Conservation (phyloP, 345 rosid genomes). For the Populus davidiana region DNA sequence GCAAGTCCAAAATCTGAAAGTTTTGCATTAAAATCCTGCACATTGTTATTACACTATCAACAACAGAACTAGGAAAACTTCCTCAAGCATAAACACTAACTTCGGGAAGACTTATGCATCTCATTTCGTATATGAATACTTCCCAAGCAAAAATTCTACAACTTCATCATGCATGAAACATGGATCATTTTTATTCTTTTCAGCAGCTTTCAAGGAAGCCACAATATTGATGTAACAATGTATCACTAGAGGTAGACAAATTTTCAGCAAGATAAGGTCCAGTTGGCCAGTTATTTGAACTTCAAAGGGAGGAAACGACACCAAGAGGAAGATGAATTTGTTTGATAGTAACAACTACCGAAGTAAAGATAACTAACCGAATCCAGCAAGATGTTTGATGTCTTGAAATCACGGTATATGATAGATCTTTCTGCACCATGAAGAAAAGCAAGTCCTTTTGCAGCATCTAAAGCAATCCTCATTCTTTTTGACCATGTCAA, state of each 20-base stretch:
- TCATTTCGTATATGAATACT: background rate
- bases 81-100: background rate
- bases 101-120: background rate
- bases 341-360: background rate
- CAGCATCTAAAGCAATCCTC: conserved; percentile 91
- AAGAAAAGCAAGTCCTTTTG: conserved; percentile 94
- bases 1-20: conserved; percentile 97
- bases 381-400: conserved; percentile 91
- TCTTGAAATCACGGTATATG: conserved; percentile 97
- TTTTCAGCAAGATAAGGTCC: conserved; percentile 4
- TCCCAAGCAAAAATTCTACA: background rate
- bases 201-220: background rate
- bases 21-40: conserved; percentile 83
- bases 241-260: background rate
- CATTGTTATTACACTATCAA: conserved; percentile 27
- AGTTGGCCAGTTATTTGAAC: background rate
- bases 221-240: background rate
- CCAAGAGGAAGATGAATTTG: background rate
- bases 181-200: background rate
- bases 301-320: background rate
- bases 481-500: conserved; percentile 91
- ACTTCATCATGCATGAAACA: background rate
- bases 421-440: conserved; percentile 85
- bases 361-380: conserved; percentile 41
- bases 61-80: conserved; percentile 13